Base-by-base conservation (phyloP, 306 rosid species). In the Vachellia pachyceras region DNA sequence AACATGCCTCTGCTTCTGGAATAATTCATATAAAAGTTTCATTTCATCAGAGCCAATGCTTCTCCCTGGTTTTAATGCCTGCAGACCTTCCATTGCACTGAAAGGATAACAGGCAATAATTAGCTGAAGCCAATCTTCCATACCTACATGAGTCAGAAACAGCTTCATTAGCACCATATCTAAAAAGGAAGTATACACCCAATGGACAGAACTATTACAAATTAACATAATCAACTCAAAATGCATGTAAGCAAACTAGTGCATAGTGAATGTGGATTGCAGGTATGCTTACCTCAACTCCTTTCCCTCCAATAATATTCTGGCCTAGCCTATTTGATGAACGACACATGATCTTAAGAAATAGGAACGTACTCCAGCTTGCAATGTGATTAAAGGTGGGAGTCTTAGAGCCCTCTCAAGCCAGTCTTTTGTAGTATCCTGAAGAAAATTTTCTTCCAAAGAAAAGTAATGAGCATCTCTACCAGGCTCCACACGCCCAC, bases 111-210 rank as follows among this genome's bases (percentile, higher is more conserved):
- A 93, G 72, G 92, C 88, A 80, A 93, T 84, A 84, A 93, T 90
- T 91, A 95, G 85, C 81, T 77, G 90, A 72, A 93, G 84, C 97
- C 97, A 95, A 80, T 87, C 94, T 86, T 91, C 98, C 91, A 88
- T 85, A 89, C 89, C 99, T 95, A 73, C 92, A 88, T 49, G 77
- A 84, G 64, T 65, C 77, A 74, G 29, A 50, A 82, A 41, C 74
- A 46, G 60, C 50, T 60, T 69, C 80, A 82, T 79, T 47, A 79
- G 58, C 70, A 75, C 47, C 69, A 55, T 57, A 36, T 49, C 57
- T 33, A 79, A 76, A 35, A 37, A 68, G 69, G 70, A 73, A 71
- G 82, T 49, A 77, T 63, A 40, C 80, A 77, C 33, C 77, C 82
- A 55, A 55, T 75, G 44, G 54, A 67, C 81, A 41, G 52, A 68